phyloP scores from a whole-genome alignment of 2,329 filamentous ascomycete genomes.

The Fusarium dimerum region DNA sequence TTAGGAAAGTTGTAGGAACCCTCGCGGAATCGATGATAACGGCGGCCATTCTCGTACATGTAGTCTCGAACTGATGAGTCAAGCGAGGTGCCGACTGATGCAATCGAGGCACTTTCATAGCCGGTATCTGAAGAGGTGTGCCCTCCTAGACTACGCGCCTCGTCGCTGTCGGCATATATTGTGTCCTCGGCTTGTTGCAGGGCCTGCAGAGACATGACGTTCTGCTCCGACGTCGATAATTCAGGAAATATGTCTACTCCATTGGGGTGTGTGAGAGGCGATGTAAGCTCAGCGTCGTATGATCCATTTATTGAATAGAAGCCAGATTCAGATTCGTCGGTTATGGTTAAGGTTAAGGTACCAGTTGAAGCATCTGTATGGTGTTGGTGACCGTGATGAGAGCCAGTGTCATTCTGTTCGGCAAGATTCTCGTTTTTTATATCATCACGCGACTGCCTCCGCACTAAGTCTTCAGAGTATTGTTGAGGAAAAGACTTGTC shows the following conservation, averaged over 20 bases:
- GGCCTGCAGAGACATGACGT: slow-evolving; percentile 38
- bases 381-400: background rate
- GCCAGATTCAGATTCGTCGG: background rate
- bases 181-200: slow-evolving; percentile 38
- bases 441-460: background rate
- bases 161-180: slow-evolving; percentile 38
- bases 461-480: too few relatives aligned
- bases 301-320: slow-evolving; percentile 7
- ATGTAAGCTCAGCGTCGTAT: slow-evolving; percentile 23
- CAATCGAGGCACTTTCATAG: slow-evolving; percentile 39
- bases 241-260: slow-evolving; percentile 39
- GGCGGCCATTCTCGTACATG: slow-evolving; percentile 57
- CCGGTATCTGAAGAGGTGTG: slow-evolving; percentile 36
- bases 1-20: slow-evolving; percentile 61
- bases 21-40: slow-evolving; percentile 58
- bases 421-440: background rate
- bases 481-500: too few relatives aligned
- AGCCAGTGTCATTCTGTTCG: background rate
- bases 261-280: slow-evolving; percentile 41
- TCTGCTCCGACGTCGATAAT: slow-evolving; percentile 37
- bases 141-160: slow-evolving; percentile 16
- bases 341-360: background rate
- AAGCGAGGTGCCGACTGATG: slow-evolving; percentile 40
- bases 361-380: too few relatives aligned
- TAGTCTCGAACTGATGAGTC: slow-evolving; percentile 50